Conservation (phyloP, 2,329 filamentous ascomycete genomes). For the Proliferodiscus dingleyae region DNA sequence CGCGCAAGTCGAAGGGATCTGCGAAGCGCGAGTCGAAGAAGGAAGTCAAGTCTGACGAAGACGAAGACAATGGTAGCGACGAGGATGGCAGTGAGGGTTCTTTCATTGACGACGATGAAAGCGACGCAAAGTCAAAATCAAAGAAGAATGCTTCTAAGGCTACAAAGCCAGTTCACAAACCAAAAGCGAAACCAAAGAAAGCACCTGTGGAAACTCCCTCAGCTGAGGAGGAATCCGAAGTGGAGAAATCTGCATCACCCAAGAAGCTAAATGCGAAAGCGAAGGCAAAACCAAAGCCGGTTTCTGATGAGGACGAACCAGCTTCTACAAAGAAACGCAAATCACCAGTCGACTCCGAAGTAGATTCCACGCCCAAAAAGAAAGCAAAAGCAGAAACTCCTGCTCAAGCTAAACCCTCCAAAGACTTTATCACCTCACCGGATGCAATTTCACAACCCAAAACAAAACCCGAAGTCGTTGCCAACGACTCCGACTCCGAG, state of each 20-base stretch:
- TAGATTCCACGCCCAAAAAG: slow-evolving; percentile 3
- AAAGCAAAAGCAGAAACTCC: slow-evolving; percentile 3
- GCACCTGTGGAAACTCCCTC: slow-evolving; percentile 1
- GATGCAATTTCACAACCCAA: slow-evolving; percentile 8
- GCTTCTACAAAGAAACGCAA: slow-evolving; percentile 1
- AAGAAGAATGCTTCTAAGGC: slow-evolving; percentile 22
- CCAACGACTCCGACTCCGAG: slow-evolving; percentile 47
- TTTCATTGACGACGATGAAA: slow-evolving; percentile 14
- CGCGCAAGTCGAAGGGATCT: slow-evolving; percentile 16
- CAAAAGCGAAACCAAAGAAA: slow-evolving; percentile 8
- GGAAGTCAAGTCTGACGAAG: slow-evolving; percentile 22
- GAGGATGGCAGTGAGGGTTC: slow-evolving; percentile 11
- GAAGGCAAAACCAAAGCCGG: slow-evolving; percentile 1
- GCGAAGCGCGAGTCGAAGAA: slow-evolving; percentile 24
- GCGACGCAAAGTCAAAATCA: slow-evolving; percentile 6
- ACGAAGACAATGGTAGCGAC: slow-evolving; percentile 18
- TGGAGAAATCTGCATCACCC: not conserved
- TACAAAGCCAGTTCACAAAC: slow-evolving; percentile 6
- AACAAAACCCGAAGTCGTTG: slow-evolving; percentile 25
- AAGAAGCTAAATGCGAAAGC: slow-evolving; percentile 1
- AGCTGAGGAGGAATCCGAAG: slow-evolving; percentile 1
- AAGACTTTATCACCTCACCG: slow-evolving; percentile 12
- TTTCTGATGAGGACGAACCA: slow-evolving; percentile 7
- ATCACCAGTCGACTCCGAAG: slow-evolving; percentile 1
- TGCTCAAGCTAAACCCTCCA: slow-evolving; percentile 3